A percentile compares a stretch with the other conserved stretches of the same genome.
Conservation (phyloP, 805 yeast species). For the Danielia oregonensis region DNA sequence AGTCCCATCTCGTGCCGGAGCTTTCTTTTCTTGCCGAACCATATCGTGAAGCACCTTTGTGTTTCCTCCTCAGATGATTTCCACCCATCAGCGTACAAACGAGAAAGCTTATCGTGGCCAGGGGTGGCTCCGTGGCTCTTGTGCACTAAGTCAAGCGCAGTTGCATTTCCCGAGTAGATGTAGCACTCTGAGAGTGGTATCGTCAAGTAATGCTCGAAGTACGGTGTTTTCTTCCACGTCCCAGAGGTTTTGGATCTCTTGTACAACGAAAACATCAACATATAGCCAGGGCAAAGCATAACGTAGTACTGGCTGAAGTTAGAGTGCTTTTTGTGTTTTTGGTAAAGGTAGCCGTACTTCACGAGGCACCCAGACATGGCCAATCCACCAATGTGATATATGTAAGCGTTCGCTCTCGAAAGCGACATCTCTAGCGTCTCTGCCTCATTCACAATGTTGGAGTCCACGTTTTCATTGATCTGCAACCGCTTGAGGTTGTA, state of each 20-base stretch:
- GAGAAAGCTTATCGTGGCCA: constrained; percentile 58
- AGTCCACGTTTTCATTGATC: constrained; percentile 55
- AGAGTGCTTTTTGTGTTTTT: constrained; percentile 66
- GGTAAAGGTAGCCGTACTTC: constrained; percentile 63
- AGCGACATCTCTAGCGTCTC: not conserved
- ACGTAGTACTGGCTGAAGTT: constrained; percentile 60
- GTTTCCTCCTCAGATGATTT: constrained; percentile 71
- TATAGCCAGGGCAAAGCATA: constrained; percentile 65
- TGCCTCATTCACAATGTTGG: constrained; percentile 41
- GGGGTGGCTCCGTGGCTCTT: constrained; percentile 48
- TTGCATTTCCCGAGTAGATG: constrained; percentile 65
- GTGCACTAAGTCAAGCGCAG: constrained; percentile 52
- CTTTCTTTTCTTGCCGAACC: constrained; percentile 64
- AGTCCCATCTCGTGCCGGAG: constrained; percentile 7
- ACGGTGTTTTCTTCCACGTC: constrained; percentile 42
- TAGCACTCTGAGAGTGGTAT: constrained; percentile 68
- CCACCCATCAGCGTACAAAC: constrained; percentile 82
- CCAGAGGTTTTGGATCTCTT: constrained; percentile 45
- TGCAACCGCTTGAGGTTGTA: constrained; percentile 45
- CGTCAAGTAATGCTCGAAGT: constrained; percentile 51
- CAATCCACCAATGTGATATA: constrained; percentile 54
- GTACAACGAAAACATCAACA: constrained; percentile 54
- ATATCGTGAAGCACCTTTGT: constrained; percentile 74
- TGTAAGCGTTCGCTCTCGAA: constrained; percentile 47
- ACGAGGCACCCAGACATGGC: constrained; percentile 59